phyloP scores from a whole-genome alignment of 140 eudicot species.

The Senecio squalidus region DNA sequence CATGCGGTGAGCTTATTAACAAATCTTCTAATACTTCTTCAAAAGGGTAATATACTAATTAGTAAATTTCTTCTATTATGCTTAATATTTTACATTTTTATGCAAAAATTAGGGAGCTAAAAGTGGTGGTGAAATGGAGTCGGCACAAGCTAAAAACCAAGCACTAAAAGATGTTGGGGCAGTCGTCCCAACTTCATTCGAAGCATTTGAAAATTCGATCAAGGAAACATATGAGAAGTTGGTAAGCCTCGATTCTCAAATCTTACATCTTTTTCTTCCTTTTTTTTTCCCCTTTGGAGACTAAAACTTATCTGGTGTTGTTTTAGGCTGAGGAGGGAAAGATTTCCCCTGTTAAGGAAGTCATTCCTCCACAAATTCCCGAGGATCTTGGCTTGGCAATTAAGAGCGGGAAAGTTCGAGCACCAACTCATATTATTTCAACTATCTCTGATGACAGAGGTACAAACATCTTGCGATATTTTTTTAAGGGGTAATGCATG shows the following conservation, averaged over 20 bases:
- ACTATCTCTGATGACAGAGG: conserved; percentile 94
- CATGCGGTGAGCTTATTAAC: conserved; percentile 64
- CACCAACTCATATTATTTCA: conserved; percentile 95
- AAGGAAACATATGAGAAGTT: conserved; percentile 77
- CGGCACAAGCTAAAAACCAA: conserved; percentile 97
- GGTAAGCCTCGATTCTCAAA: conserved; percentile 34
- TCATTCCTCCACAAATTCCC: conserved; percentile 93
- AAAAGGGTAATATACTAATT: neutral
- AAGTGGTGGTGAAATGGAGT: conserved; percentile 98
- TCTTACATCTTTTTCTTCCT: neutral
- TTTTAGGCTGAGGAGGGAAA: conserved; percentile 69
- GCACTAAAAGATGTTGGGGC: conserved; percentile 97
- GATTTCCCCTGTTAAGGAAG: conserved; percentile 70
- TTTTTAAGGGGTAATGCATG: neutral
- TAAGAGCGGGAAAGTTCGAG: conserved; percentile 98
- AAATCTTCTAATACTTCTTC: neutral
- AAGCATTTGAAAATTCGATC: conserved; percentile 81
- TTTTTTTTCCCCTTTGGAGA: neutral
- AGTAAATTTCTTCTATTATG: neutral
- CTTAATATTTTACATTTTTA: conserved; percentile 7
- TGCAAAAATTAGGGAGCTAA: conserved; percentile 69
- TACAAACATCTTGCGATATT: conserved; percentile 10
- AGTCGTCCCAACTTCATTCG: conserved; percentile 87
- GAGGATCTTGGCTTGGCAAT: conserved; percentile 91
- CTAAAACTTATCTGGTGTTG: neutral